Percentiles rank a stretch among this genome's conserved stretches.
phyloP scores from a whole-genome alignment of 108 stramenopile species.

The Nitzschia sp. region DNA sequence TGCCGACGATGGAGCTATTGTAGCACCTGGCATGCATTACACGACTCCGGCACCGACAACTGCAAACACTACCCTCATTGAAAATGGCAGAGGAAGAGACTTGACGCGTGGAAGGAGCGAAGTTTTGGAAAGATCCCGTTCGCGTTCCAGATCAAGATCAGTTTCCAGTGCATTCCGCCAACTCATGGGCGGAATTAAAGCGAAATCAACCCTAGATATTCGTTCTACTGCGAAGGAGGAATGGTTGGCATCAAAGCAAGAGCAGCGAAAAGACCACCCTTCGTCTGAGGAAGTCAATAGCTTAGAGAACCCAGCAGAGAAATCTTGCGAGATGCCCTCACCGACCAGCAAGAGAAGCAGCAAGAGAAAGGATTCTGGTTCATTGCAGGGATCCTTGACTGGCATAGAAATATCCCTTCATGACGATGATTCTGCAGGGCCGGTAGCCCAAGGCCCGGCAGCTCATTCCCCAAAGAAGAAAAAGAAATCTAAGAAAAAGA shows the following conservation, averaged over 20 bases:
- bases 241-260: too few relatives aligned
- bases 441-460: too few relatives aligned
- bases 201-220: too few relatives aligned
- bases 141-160: conserved; percentile 7
- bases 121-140: not conserved
- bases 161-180: conserved; percentile 2
- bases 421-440: not conserved
- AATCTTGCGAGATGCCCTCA: too few relatives aligned
- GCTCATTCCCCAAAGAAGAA: not conserved
- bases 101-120: not conserved
- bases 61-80: too few relatives aligned
- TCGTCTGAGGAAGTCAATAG: too few relatives aligned
- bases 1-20: not conserved
- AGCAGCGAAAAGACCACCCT: too few relatives aligned
- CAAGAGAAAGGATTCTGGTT: not conserved
- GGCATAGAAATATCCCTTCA: conserved; percentile 9
- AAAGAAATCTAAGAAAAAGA: conserved; percentile 10
- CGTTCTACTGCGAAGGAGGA: too few relatives aligned
- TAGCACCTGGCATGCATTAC: too few relatives aligned
- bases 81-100: not conserved
- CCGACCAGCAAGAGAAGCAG: not conserved
- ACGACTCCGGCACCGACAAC: too few relatives aligned
- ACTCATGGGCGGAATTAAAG: not conserved
- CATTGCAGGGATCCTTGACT: not conserved
- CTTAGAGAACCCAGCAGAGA: too few relatives aligned